A percentile compares a stretch with the other conserved stretches of the same genome.
Evolutionary conservation across 2,329 filamentous ascomycete genomes (phyloP).

Genomic region (Beauveria sp.): DNA sequence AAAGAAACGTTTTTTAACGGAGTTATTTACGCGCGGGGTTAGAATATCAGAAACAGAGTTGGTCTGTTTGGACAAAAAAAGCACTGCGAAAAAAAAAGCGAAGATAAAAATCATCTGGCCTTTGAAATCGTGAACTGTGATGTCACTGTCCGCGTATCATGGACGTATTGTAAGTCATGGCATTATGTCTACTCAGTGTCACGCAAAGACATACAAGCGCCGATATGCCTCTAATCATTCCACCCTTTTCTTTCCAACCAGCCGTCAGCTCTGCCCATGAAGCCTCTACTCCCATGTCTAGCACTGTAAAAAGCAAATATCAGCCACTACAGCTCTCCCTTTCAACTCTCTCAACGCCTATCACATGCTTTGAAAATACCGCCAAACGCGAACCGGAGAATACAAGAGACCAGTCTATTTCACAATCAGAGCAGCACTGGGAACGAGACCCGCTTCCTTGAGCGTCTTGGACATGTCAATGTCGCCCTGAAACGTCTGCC

Average conservation of each 20-base stretch:
- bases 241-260: no score
- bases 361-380: not conserved
- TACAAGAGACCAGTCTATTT: slow-evolving; percentile 29
- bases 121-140: not conserved
- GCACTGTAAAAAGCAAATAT: not conserved
- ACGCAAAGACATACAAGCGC: no score
- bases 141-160: no score
- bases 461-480: slow-evolving; percentile 81
- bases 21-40: slow-evolving; percentile 6
- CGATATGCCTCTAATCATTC: no score
- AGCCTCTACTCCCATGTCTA: not conserved
- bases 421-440: slow-evolving; percentile 82
- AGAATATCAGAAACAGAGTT: slow-evolving; percentile 3
- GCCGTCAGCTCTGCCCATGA: not conserved
- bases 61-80: slow-evolving; percentile 8
- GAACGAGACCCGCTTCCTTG: slow-evolving; percentile 84
- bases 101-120: not conserved
- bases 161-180: no score
- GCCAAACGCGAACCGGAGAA: not conserved
- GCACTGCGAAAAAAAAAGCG: slow-evolving; percentile 9
- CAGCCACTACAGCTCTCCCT: not conserved
- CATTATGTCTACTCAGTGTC: no score
- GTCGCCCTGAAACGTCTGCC: slow-evolving; percentile 64
- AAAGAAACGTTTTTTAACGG: slow-evolving; percentile 13
- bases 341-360: slow-evolving; percentile 1